A percentile compares a stretch with the other conserved stretches of the same genome.
Evolutionary conservation across 768 basidiomycete genomes (phyloP).

Genomic region (Pisolithus tinctorius): DNA sequence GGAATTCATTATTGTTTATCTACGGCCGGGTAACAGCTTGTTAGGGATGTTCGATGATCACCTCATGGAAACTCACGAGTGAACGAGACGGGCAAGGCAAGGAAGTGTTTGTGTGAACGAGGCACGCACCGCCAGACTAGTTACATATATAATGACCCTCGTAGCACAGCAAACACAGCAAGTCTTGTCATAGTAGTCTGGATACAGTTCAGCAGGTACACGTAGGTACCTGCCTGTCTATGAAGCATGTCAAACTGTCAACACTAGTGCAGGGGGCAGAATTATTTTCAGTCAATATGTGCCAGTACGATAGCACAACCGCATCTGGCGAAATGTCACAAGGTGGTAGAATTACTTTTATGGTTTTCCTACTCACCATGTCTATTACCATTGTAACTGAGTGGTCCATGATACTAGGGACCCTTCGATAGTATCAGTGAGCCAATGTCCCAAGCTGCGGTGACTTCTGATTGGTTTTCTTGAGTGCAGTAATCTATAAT

Average conservation of each 20-base stretch:
- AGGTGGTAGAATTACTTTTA: slow-evolving; percentile 1
- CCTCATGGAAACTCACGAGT: too few relatives aligned
- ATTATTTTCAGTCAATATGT: slow-evolving; percentile 1
- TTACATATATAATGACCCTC: too few relatives aligned
- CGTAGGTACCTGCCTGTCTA: too few relatives aligned
- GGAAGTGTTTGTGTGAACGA: too few relatives aligned
- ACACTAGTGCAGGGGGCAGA: slow-evolving; percentile 8
- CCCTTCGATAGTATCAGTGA: background rate
- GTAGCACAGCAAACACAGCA: too few relatives aligned
- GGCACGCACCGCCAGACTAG: too few relatives aligned
- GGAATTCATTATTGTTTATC: too few relatives aligned
- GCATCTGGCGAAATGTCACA: slow-evolving; percentile 8
- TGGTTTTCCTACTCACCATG: background rate
- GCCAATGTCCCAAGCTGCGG: background rate
- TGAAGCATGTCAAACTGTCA: background rate
- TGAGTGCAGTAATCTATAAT: background rate
- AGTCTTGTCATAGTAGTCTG: too few relatives aligned
- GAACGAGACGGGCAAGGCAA: too few relatives aligned
- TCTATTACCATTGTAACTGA: background rate
- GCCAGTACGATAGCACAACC: slow-evolving; percentile 5
- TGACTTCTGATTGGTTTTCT: background rate
- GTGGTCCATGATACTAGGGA: background rate
- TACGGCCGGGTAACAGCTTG: too few relatives aligned
- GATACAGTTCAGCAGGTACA: too few relatives aligned
- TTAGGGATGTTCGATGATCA: too few relatives aligned